Evolutionary conservation across 225 moss, liverwort and hornwort species (phyloP).

Genomic region (Climacium dendroides): DNA sequence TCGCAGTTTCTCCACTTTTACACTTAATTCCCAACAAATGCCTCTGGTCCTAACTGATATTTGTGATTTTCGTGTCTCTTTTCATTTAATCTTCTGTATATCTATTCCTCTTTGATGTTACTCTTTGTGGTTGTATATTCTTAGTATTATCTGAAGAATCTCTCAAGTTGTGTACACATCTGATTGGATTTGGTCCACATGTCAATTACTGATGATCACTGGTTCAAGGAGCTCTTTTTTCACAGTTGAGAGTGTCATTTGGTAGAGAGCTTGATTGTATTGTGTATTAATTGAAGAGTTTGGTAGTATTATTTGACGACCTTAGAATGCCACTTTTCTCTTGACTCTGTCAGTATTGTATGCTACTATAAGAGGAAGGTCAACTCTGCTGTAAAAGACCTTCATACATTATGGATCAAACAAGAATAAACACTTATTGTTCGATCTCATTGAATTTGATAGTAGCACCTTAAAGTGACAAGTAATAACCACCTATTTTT

Average conservation of each 20-base stretch:
- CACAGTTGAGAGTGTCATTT: not conserved
- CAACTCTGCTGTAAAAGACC: not conserved
- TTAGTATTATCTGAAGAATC: not conserved
- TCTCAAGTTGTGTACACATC: not conserved
- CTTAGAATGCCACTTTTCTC: not conserved
- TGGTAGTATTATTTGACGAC: not conserved
- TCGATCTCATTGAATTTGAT: not conserved
- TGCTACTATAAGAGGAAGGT: not conserved
- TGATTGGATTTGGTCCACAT: too few species aligned
- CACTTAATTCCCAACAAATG: not conserved
- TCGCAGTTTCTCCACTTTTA: not conserved
- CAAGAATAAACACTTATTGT: too few species aligned
- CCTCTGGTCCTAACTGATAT: not conserved
- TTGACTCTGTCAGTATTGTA: not conserved
- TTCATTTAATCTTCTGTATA: too few species aligned
- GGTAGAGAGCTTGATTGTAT: not conserved
- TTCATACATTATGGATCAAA: too few species aligned
- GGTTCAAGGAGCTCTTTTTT: not conserved
- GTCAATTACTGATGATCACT: not conserved
- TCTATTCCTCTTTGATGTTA: too few species aligned
- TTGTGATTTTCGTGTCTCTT: not conserved
- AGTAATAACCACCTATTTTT: fast-evolving
- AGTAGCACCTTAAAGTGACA: fast-evolving
- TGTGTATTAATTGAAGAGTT: not conserved
- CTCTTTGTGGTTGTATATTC: not conserved